Evolutionary conservation across 2,329 filamentous ascomycete species (phyloP).

Genomic region (Epichloe gansuensis): DNA sequence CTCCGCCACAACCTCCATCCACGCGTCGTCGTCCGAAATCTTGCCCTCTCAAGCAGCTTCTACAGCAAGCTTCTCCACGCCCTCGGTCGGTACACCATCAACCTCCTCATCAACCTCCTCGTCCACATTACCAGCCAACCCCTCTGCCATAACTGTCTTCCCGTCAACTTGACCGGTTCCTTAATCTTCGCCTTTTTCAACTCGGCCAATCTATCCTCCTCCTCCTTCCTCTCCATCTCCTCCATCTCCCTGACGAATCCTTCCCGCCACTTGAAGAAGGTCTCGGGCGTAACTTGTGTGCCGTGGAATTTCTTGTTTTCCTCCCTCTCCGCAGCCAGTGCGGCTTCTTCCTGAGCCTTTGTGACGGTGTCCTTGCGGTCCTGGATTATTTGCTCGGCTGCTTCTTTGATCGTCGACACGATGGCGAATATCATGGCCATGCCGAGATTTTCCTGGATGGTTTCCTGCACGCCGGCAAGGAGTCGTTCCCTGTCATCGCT

Average conservation of each 20-base stretch:
- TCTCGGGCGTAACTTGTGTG: slow-evolving; percentile 74
- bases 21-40: background rate
- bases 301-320: slow-evolving; percentile 97
- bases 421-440: slow-evolving; percentile 98
- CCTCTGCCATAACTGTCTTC: slow-evolving; percentile 66
- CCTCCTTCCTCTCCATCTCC: slow-evolving; percentile 53
- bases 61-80: slow-evolving; percentile 61
- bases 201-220: slow-evolving; percentile 72
- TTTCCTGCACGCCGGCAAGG: slow-evolving; percentile 57
- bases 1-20: no score
- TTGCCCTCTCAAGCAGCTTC: slow-evolving; percentile 27
- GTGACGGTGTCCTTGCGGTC: slow-evolving; percentile 57
- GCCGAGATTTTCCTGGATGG: slow-evolving; percentile 83
- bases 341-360: slow-evolving; percentile 42
- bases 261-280: slow-evolving; percentile 72
- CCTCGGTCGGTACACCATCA: slow-evolving; percentile 43
- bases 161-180: slow-evolving; percentile 61
- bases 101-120: slow-evolving; percentile 57
- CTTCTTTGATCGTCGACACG: slow-evolving; percentile 76
- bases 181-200: slow-evolving; percentile 67
- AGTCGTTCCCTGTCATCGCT: slow-evolving; percentile 67
- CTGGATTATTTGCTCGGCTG: slow-evolving; percentile 72
- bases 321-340: slow-evolving; percentile 59
- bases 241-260: slow-evolving; percentile 70
- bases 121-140: slow-evolving; percentile 57